Evolutionary conservation across 106 monocot genomes (phyloP), one percentile per base, ranked within the genome.

Genomic region (Acorus calamus): DNA sequence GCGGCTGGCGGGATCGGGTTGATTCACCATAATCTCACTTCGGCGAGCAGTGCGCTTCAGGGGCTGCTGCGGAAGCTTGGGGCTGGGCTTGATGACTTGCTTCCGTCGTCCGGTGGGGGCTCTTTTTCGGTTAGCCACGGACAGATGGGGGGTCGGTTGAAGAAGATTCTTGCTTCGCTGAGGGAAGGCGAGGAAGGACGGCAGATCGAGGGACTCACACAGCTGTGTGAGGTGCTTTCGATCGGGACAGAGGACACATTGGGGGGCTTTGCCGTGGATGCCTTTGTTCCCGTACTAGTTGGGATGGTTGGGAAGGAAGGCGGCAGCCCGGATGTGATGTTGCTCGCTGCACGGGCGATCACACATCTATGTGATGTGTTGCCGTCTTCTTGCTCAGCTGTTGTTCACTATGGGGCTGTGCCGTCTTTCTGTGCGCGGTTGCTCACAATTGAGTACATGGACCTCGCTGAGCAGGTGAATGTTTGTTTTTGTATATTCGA

Each of bases 361-460:
- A 88, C 92, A 2, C 92, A 98, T 48, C 76, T 98, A 4, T 88
- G 87, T 57, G 98, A 98, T 57, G 98, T 88, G 0, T 57, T 96
- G 54, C 96, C 96, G 0, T 87, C 96, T 2, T 90, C 90, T 2
- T 96, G 96, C 57, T 62, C 90, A 52, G 82, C 96, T 2, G 90
- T 96, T 48, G 90, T 96, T 61, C 96, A 96, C 71, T 96, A 96
- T 72, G 90, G 90, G 42, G 96, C 90, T 9, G 80, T 96, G 11
- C 82, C 96, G 0, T 90, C 84, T 62, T 89, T 96, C 61, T 84
- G 82, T 11, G 84, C 96, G 1, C 67, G 96, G 46, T 70, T 98
- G 3, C 83, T 98, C 44, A 98, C 98, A 3, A 98, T 98, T 49
- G 98, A 98, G 63, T 98, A 98, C 63, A 98, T 98, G 90, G 96